A percentile compares a stretch with the other conserved stretches of the same genome.
Evolutionary conservation across 371 early-diverging fungal genomes (phyloP).

Genomic region (Cokeromyces recurvatus): DNA sequence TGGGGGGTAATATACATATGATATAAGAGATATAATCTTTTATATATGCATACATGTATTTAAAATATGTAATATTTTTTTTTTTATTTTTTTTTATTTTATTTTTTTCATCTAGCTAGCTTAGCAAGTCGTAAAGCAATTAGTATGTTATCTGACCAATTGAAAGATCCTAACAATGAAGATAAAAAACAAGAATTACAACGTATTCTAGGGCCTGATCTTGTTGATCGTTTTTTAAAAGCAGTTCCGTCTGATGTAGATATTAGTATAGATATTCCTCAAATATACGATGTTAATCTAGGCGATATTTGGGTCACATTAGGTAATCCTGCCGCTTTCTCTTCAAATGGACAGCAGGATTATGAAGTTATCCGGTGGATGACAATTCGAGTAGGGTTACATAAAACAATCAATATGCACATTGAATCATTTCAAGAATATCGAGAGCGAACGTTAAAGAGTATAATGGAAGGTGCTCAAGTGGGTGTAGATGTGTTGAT

Average conservation of each 20-base stretch:
- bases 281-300: slow-evolving; percentile 48
- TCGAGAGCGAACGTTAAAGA: slow-evolving; percentile 36
- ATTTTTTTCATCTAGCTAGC: slow-evolving; percentile 24
- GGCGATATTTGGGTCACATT: slow-evolving; percentile 52
- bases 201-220: slow-evolving; percentile 36
- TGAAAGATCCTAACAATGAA: slow-evolving; percentile 17
- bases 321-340: slow-evolving; percentile 33
- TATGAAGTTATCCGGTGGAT: slow-evolving; percentile 38
- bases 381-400: slow-evolving; percentile 29
- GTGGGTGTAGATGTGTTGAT: slow-evolving; percentile 51
- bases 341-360: slow-evolving; percentile 9
- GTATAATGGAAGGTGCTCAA: slow-evolving; percentile 51
- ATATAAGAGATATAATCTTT: too few species aligned
- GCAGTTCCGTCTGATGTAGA: slow-evolving; percentile 18
- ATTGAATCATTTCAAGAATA: slow-evolving; percentile 45
- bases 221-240: slow-evolving; percentile 32
- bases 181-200: slow-evolving; percentile 19
- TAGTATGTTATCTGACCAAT: slow-evolving; percentile 26
- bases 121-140: slow-evolving; percentile 44
- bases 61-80: too few species aligned
- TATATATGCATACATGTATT: too few species aligned
- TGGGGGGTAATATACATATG: slow-evolving; percentile 39
- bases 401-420: slow-evolving; percentile 5
- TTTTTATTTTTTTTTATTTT: too few species aligned
- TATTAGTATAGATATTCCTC: slow-evolving; percentile 40